These are phyloP conservation scores for Penicillium egyptiacum DNA, from an alignment of 495 filamentous ascomycete species.

Conservation along the genomic window DNA sequence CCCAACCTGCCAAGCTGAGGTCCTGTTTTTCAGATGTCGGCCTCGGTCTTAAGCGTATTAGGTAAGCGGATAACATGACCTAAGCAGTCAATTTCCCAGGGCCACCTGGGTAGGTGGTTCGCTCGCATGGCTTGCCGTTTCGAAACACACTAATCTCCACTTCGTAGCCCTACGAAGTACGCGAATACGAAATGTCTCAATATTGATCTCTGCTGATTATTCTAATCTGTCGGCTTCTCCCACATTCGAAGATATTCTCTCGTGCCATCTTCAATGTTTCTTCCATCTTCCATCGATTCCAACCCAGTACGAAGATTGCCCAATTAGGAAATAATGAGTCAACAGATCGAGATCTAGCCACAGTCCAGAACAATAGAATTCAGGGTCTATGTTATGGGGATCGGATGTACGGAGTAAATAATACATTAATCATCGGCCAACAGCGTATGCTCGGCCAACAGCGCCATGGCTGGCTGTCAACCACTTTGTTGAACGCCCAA, in stretches of 20 bases:
- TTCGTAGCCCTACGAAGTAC: not conserved
- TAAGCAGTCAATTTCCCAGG: not conserved
- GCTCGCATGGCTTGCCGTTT: slow-evolving; percentile 8
- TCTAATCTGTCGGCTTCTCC: not conserved
- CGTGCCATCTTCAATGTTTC: not conserved
- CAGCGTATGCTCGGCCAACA: not conserved
- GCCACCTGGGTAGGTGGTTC: not conserved
- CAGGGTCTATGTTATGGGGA: not conserved
- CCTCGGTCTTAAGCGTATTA: not conserved
- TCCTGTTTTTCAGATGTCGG: not conserved
- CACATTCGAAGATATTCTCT: not conserved
- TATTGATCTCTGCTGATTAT: not conserved
- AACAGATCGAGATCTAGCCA: not conserved
- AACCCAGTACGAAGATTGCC: too few species aligned
- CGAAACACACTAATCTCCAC: slow-evolving; percentile 2
- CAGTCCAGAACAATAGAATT: slow-evolving; percentile 1
- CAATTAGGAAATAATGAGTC: not conserved
- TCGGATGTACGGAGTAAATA: not conserved
- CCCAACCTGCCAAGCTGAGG: too few species aligned
- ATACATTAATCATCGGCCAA: slow-evolving; percentile 4
- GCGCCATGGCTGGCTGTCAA: not conserved
- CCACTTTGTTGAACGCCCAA: not conserved
- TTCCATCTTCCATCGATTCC: not conserved
- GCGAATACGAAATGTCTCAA: not conserved
- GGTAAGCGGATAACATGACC: slow-evolving; percentile 7